Conservation (phyloP, 441 rosid species). For the Dalechampia spathulata region DNA sequence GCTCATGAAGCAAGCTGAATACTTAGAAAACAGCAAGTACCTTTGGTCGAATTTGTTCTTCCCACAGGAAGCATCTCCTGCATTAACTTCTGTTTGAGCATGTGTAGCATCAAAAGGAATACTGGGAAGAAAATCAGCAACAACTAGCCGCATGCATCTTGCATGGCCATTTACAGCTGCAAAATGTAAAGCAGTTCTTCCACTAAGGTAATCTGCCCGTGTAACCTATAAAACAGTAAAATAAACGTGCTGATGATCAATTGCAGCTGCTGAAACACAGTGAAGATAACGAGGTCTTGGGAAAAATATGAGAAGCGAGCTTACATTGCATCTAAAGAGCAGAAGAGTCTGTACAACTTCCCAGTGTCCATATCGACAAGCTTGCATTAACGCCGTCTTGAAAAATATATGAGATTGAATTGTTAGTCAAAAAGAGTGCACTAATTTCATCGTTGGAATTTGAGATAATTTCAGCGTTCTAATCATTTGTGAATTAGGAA, state of each 20-base stretch:
- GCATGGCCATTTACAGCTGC: too few relatives aligned
- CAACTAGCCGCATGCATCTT: too few relatives aligned
- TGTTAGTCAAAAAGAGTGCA: slow-evolving; percentile 10
- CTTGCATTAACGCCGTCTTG: slow-evolving; percentile 98
- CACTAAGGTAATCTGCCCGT: slow-evolving; percentile 34
- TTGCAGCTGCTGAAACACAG: too few relatives aligned
- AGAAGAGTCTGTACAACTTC: slow-evolving; percentile 11
- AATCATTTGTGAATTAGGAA: too few relatives aligned
- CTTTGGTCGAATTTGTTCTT: slow-evolving; percentile 57
- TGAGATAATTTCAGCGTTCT: too few relatives aligned
- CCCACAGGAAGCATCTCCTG: slow-evolving; percentile 30
- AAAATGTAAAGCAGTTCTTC: too few relatives aligned
- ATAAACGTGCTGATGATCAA: too few relatives aligned
- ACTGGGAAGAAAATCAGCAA: too few relatives aligned
- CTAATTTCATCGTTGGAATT: background rate
- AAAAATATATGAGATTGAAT: background rate
- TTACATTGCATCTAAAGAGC: too few relatives aligned
- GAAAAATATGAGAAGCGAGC: slow-evolving; percentile 6
- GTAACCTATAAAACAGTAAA: too few relatives aligned
- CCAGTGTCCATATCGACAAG: slow-evolving; percentile 97
- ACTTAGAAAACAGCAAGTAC: slow-evolving; percentile 16
- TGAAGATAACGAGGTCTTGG: too few relatives aligned
- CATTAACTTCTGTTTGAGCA: slow-evolving; percentile 33
- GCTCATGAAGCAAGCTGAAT: too few relatives aligned
- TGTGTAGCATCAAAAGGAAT: slow-evolving; percentile 9